Percentiles rank a stretch among this genome's conserved stretches.
Conservation (phyloP, 192 early-diverging fungal species). For the Chytriomyces confervae region DNA sequence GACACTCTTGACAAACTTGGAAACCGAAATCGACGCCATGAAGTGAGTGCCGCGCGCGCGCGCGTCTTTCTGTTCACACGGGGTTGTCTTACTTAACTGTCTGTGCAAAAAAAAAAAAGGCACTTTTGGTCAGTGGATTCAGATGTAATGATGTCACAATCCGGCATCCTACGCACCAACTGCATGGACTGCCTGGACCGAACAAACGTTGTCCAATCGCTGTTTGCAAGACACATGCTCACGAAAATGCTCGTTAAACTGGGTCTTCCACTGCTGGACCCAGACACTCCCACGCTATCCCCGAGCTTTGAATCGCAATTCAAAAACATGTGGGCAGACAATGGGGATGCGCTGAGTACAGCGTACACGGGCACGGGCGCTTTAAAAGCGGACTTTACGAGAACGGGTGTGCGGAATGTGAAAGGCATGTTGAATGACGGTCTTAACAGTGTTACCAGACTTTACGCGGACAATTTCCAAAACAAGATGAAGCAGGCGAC, state of each 20-base stretch:
- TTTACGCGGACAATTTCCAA: conserved; percentile 91
- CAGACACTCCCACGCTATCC: background rate
- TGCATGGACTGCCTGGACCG: conserved; percentile 99
- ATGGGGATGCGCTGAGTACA: conserved; percentile 88
- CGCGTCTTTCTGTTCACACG: too few species aligned
- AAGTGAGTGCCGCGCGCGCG: background rate
- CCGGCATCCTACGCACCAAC: conserved; percentile 88
- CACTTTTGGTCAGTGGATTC: conserved; percentile 55
- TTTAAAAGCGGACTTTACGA: conserved; percentile 96
- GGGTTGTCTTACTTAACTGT: too few species aligned
- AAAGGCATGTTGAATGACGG: conserved; percentile 83
- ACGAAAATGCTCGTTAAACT: background rate
- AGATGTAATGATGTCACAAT: conserved; percentile 56
- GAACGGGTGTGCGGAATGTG: conserved; percentile 88
- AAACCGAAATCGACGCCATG: conserved; percentile 54
- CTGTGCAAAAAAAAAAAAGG: too few species aligned
- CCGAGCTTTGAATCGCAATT: conserved; percentile 69
- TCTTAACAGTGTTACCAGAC: conserved; percentile 82
- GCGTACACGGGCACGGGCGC: conserved; percentile 97
- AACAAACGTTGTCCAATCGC: conserved; percentile 96
- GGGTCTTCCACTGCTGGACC: conserved; percentile 1
- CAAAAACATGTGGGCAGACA: conserved; percentile 97
- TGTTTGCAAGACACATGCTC: conserved; percentile 78
- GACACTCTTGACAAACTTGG: conserved; percentile 80
- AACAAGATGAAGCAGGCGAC: conserved; percentile 83